A percentile compares a stretch with the other conserved stretches of the same genome.
Conservation (phyloP, 345 rosid species). For the Citrus inodora region DNA sequence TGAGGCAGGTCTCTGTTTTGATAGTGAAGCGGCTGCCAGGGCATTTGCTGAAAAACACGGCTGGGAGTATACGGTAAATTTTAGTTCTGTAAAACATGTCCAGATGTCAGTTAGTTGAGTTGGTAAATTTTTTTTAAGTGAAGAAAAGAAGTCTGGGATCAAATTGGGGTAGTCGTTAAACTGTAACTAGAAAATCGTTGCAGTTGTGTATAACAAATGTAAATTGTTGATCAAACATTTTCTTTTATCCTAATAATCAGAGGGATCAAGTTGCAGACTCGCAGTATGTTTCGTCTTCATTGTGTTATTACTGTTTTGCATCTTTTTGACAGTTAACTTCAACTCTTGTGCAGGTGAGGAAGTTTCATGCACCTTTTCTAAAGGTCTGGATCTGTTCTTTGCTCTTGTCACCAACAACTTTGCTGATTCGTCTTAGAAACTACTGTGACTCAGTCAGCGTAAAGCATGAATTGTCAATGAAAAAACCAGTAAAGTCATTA, state of each 20-base stretch:
- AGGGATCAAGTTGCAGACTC: background rate
- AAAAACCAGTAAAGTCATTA: no score
- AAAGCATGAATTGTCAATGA: background rate
- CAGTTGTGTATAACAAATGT: background rate
- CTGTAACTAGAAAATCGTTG: no score
- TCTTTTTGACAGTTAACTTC: background rate
- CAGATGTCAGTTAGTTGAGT: no score
- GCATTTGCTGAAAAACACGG: slow-evolving; percentile 85
- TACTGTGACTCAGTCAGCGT: background rate
- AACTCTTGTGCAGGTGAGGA: slow-evolving; percentile 61
- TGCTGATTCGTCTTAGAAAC: background rate
- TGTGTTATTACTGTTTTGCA: background rate
- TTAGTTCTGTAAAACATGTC: no score
- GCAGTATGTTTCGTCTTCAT: background rate
- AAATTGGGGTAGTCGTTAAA: no score
- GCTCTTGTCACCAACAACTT: background rate
- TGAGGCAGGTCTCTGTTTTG: slow-evolving; percentile 72
- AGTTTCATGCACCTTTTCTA: slow-evolving; percentile 58
- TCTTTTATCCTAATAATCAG: no score
- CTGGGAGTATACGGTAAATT: slow-evolving; percentile 75
- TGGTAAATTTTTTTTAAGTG: no score
- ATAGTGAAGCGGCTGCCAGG: slow-evolving; percentile 74
- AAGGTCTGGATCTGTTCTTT: slow-evolving; percentile 32
- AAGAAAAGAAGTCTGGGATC: no score
- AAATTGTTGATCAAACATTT: background rate